phyloP scores from a whole-genome alignment of 805 yeast species.

The Candida dendrica region DNA sequence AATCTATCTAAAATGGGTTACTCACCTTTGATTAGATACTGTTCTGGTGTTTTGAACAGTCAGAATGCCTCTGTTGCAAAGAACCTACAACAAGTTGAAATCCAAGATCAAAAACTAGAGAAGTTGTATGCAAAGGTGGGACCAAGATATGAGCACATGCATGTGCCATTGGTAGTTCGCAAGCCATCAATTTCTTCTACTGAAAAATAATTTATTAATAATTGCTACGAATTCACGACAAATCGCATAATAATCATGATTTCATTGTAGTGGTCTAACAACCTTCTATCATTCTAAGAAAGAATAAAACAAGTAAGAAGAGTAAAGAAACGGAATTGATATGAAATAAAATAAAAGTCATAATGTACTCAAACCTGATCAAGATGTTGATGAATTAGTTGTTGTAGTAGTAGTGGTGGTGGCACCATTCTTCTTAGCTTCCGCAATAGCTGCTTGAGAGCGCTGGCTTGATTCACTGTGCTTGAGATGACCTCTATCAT shows the following conservation, averaged over 20 bases:
- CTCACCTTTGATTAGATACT: constrained; percentile 17
- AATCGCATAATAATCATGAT: no score
- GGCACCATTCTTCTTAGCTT: constrained; percentile 13
- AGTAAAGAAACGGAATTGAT: no score
- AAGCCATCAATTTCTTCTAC: neutral
- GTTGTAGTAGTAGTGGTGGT: constrained; percentile 3
- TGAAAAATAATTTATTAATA: no score
- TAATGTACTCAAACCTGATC: neutral
- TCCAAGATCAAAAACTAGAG: constrained; percentile 14
- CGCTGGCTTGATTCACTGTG: constrained; percentile 32
- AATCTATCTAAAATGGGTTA: constrained; percentile 19
- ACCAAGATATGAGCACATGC: neutral
- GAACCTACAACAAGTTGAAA: constrained; percentile 16
- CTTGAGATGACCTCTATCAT: constrained; percentile 67
- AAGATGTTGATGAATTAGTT: neutral
- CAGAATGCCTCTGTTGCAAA: constrained; percentile 16
- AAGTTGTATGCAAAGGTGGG: constrained; percentile 5
- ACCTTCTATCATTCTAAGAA: no score
- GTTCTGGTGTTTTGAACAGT: constrained; percentile 16
- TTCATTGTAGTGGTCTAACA: no score
- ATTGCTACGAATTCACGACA: no score
- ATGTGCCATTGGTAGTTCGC: neutral
- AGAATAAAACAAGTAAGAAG: no score
- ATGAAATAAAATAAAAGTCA: no score
- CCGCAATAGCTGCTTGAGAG: constrained; percentile 22